Percentiles rank a stretch among this genome's conserved stretches.
Conservation (phyloP, 2,329 filamentous ascomycete species). For the Fulvia fulva region DNA sequence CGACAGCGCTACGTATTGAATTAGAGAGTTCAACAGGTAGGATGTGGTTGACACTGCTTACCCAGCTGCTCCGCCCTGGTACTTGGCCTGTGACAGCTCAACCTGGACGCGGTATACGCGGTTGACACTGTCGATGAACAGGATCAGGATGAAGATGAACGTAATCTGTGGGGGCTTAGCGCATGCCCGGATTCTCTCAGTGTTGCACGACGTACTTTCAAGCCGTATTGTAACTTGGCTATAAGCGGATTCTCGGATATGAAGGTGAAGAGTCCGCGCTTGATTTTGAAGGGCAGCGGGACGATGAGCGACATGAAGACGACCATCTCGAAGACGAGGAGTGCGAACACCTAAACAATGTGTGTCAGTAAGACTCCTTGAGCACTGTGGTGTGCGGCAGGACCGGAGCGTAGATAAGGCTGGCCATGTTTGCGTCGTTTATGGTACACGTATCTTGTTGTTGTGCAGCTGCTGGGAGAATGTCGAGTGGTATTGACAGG, state of each 20-base stretch:
- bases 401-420: conserved; percentile 38
- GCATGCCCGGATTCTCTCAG: neutral
- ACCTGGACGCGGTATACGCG: conserved; percentile 95
- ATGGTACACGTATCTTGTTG: neutral
- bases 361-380: conserved; percentile 18
- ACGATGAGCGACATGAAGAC: conserved; percentile 77
- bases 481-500: neutral
- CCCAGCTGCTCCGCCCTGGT: conserved; percentile 46
- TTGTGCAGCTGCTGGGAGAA: neutral
- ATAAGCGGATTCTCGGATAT: conserved; percentile 83
- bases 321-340: conserved; percentile 77
- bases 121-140: conserved; percentile 95
- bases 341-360: conserved; percentile 66
- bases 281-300: conserved; percentile 81
- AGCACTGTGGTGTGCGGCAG: neutral
- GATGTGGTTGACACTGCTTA: conserved; percentile 33
- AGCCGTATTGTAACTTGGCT: conserved; percentile 91
- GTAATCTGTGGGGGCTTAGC: conserved; percentile 60
- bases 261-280: conserved; percentile 89
- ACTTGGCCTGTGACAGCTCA: conserved; percentile 73
- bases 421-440: conserved; percentile 29
- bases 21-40: conserved; percentile 13
- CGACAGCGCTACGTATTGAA: conserved; percentile 57
- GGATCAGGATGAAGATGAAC: conserved; percentile 97
- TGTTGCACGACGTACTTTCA: conserved; percentile 61